Base-by-base conservation (phyloP, 208 protist genomes). In the Trypanosoma theileri region DNA sequence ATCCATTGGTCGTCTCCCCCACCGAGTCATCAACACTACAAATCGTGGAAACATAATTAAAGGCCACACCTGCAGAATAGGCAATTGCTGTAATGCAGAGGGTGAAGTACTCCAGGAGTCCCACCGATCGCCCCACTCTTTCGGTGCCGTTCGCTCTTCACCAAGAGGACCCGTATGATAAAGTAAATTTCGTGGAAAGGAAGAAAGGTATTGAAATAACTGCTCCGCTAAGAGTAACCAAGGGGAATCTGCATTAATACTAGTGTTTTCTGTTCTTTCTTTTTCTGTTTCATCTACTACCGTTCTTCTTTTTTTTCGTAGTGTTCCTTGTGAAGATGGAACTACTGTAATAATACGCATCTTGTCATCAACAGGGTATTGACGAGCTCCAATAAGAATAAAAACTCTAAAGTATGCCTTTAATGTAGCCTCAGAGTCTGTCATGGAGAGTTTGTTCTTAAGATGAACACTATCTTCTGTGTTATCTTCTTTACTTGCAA, bases 211-310 rank as follows among this genome's bases (percentile, higher is more conserved):
- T 24, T 21, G 21, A 16, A 76, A 55, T 22, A 88, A 61, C 66
- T 84, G 71, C 13, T 82, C 73, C 1, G 83, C 55, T 44, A 85
- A 81, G 19, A 88, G 71, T 8, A 88, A 65, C 24, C 75, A 78
- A 19, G 40, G 73, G 1, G 77, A 62, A 50, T 67, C 14, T 10
- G 41, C 22, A 44, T 26, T 57, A 22, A 45, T 8, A 53, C n/a
- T 53, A 11, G 26, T n/a, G 28, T 71, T 56, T 42, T 57, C 16
- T 17, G 60, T 7, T 59, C 9, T 52, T 22, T 28, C 14, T 57
- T 58, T 6, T 22, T 12, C 73, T 73, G 24, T n/a, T 28, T 51
- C 14, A 6, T 6, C 28, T 6, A 35, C 6, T 8, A 6, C 4
- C 6, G 28, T 56, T 42, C 44, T 22, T 17, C 60, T 19, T 59